A percentile compares a stretch with the other conserved stretches of the same genome.
Evolutionary conservation across 2,329 filamentous ascomycete species (phyloP).

Genomic region (Aspergillus pseudotamarii): DNA sequence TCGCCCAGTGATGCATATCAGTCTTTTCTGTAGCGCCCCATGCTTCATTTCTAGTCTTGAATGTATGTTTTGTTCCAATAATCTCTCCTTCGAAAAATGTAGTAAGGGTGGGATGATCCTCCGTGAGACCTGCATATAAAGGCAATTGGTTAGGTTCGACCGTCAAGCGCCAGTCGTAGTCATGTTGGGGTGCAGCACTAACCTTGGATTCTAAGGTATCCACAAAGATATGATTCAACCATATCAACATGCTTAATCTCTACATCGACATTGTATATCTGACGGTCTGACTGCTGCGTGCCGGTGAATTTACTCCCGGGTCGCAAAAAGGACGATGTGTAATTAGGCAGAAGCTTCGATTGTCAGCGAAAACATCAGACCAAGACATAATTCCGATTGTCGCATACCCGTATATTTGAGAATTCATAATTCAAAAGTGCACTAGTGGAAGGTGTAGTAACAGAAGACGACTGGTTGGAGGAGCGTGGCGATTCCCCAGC

Average conservation of each 20-base stretch:
- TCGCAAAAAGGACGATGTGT: constrained; percentile 83
- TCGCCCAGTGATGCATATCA: constrained; percentile 89
- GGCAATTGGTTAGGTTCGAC: constrained; percentile 6
- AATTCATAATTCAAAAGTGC: constrained; percentile 58
- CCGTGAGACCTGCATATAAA: constrained; percentile 71
- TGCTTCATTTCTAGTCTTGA: constrained; percentile 81
- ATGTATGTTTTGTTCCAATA: constrained; percentile 92
- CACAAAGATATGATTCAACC: constrained; percentile 89
- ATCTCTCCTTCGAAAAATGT: constrained; percentile 99
- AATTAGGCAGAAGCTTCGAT: constrained; percentile 70
- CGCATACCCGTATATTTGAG: constrained; percentile 57
- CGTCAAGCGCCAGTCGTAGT: not conserved
- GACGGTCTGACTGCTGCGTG: constrained; percentile 89
- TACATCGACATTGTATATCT: constrained; percentile 93
- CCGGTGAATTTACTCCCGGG: constrained; percentile 87
- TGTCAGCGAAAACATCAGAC: constrained; percentile 19
- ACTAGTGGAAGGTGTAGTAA: constrained; percentile 40
- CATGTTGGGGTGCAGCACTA: constrained; percentile 15
- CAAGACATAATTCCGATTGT: constrained; percentile 4
- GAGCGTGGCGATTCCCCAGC: constrained; percentile 36
- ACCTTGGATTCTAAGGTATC: constrained; percentile 96
- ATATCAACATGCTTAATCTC: constrained; percentile 97
- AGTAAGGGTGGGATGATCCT: constrained; percentile 94
- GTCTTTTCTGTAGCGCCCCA: constrained; percentile 94
- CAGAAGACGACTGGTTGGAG: constrained; percentile 31